Evolutionary conservation across 2,329 filamentous ascomycete species (phyloP).

Genomic region (Fusarium neocosmosporiellum): DNA sequence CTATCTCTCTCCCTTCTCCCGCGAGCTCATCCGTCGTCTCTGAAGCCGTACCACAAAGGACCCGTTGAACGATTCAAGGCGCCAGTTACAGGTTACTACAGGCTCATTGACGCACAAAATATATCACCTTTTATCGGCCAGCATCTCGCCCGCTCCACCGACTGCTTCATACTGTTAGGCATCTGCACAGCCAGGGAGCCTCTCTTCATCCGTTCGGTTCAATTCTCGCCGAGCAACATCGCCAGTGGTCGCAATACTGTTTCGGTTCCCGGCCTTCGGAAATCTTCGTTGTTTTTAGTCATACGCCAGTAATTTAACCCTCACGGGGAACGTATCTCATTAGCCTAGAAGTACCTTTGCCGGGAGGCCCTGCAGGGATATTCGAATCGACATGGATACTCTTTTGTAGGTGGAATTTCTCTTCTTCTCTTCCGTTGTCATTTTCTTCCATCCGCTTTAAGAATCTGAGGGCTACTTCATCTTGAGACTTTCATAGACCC

Average conservation of each 20-base stretch:
- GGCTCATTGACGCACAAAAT: neutral
- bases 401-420: slow-evolving; percentile 64
- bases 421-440: neutral
- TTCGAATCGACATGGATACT: slow-evolving; percentile 64
- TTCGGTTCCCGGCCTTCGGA: neutral
- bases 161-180: neutral
- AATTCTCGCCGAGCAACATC: neutral
- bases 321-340: slow-evolving; percentile 1
- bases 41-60: slow-evolving; percentile 12
- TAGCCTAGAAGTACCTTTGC: neutral
- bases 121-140: neutral
- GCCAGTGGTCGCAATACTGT: neutral
- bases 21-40: slow-evolving; percentile 5
- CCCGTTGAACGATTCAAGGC: neutral
- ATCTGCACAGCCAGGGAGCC: neutral
- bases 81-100: neutral
- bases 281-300: neutral
- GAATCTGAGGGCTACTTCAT: neutral
- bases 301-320: neutral
- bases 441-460: neutral
- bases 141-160: neutral
- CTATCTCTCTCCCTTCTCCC: neutral
- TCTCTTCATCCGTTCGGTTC: neutral
- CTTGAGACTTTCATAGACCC: neutral
- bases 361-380: slow-evolving; percentile 18